A percentile compares a stretch with the other conserved stretches of the same genome.
Conservation (phyloP, 129 eudicot genomes). For the Heracleum sosnowskyi region DNA sequence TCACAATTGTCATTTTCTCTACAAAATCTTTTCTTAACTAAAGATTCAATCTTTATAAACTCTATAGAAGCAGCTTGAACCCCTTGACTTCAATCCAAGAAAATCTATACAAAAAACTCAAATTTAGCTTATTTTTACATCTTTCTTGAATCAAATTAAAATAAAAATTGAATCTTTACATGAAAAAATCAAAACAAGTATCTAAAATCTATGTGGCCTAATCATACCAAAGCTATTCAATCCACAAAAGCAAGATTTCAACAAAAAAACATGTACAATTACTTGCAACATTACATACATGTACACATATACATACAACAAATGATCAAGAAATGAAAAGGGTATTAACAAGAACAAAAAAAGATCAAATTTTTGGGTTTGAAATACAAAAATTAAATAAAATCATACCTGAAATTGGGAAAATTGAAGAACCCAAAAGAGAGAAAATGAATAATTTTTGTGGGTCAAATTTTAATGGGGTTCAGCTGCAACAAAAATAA, state of each 20-base stretch:
- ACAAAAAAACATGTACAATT: background rate
- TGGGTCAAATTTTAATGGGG: background rate
- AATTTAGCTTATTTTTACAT: background rate
- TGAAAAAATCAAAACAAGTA: background rate
- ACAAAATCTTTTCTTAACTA: background rate
- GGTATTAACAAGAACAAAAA: background rate
- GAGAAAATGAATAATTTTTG: background rate
- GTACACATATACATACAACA: background rate
- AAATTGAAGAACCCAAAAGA: background rate
- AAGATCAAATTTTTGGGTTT: background rate
- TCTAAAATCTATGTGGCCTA: background rate
- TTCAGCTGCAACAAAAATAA: background rate
- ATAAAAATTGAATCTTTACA: background rate
- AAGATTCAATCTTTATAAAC: background rate
- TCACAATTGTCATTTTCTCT: constrained; percentile 55
- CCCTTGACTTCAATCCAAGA: constrained; percentile 18
- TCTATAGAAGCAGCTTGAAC: constrained; percentile 5
- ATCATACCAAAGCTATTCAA: background rate
- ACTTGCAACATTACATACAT: background rate
- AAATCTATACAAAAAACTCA: constrained; percentile 8
- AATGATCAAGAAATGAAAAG: background rate
- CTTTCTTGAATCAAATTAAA: background rate
- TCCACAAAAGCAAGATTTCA: background rate
- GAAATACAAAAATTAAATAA: background rate
- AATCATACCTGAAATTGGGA: constrained; percentile 2